Evolutionary conservation across 2,329 filamentous ascomycete species (phyloP), one percentile per base, ranked within the genome.

Genomic region (Aspergillus puulaauensis): DNA sequence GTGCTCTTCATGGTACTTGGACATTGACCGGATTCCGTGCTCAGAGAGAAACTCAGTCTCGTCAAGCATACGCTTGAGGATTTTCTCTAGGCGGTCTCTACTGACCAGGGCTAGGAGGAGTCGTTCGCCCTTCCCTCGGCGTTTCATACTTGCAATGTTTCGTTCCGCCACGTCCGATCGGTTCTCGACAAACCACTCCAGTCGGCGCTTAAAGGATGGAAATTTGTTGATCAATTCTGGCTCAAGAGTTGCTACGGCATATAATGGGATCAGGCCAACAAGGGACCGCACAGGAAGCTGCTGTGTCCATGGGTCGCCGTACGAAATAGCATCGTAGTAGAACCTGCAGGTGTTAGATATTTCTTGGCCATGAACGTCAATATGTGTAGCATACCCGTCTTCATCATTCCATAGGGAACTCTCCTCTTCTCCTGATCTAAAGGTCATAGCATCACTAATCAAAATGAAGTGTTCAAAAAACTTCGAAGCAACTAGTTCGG

Each of bases 401-500:
- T 96, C 85, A 27, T 97, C 92, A 69, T 97, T 98, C 93, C 93
- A 98, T 7, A 98, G 79, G 35, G 93, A 96, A 69, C 91, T 86
- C 68, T 95, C 90, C 65, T 86, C 71, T 79, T 87, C 79, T 77
- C 88, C 76, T 75, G 82, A 66, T 78, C 91, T 89, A 82, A 90
- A 93, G 0, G 89, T 91, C 93, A 98, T 97, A 57, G 93, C 95
- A 77, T 98, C 95, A 70, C 91, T 96, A 74, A 98, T 98, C 74
- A 97, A 88, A 70, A 98, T 90, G 77, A 98, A 98, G 71, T 98
- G 95, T 79, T 98, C 95, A 69, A 98, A 98, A 81, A 98, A 98
- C 77, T 98, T 98, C 51, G 92, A 96, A 2, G 93, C 93, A 79
- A 98, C 90, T 74, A 40, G 5, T 8, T 5, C 21, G 14, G 2